A percentile compares a stretch with the other conserved stretches of the same genome.
phyloP scores from a whole-genome alignment of 2,329 filamentous ascomycete species.

The Penicillium sp. region DNA sequence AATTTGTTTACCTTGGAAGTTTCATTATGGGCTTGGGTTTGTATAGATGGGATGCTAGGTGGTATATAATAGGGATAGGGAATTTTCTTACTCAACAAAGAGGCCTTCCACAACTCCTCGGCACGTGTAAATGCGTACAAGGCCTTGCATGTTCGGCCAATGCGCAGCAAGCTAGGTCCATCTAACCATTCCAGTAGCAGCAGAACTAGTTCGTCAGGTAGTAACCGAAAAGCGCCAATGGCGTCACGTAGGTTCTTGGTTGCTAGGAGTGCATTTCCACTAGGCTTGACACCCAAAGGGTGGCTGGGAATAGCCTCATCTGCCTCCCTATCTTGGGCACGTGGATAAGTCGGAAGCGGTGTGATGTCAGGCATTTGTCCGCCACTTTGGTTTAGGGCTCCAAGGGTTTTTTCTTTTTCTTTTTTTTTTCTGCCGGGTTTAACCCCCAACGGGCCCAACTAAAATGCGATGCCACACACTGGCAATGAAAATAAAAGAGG shows the following conservation, averaged over 20 bases:
- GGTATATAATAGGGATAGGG: neutral
- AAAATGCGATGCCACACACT: constrained; percentile 6
- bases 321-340: constrained; percentile 13
- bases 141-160: constrained; percentile 77
- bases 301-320: constrained; percentile 64
- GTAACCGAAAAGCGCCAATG: constrained; percentile 59
- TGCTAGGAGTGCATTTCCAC: constrained; percentile 72
- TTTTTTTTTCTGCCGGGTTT: constrained; percentile 15
- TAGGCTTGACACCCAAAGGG: constrained; percentile 76
- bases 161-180: constrained; percentile 52
- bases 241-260: constrained; percentile 61
- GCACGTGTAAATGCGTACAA: constrained; percentile 77
- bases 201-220: constrained; percentile 78
- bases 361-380: constrained; percentile 35
- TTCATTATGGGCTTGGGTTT: no score
- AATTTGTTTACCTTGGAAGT: no score
- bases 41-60: no score
- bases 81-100: constrained; percentile 69
- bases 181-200: constrained; percentile 72
- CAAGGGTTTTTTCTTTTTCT: constrained; percentile 11
- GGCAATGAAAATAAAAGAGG: constrained; percentile 14
- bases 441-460: neutral
- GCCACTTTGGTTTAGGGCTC: constrained; percentile 20
- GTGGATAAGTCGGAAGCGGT: constrained; percentile 23
- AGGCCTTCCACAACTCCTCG: constrained; percentile 88